phyloP scores from a whole-genome alignment of 306 rosid genomes.

The Vachellia pachyceras region DNA sequence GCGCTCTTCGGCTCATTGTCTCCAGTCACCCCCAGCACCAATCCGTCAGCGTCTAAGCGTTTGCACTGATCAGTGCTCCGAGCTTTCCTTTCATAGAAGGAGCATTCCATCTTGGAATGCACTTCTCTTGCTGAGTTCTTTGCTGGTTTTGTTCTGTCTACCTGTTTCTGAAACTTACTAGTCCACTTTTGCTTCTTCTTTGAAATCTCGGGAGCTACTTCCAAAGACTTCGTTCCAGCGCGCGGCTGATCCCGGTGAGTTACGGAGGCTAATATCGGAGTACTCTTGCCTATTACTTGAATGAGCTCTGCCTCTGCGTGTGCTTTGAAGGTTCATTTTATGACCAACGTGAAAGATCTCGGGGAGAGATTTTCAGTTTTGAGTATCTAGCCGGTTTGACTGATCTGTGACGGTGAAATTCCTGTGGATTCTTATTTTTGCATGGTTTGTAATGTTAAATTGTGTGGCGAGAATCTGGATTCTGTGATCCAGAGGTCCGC shows the following conservation, averaged over 20 bases:
- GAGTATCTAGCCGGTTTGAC: background rate
- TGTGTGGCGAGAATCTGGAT: background rate
- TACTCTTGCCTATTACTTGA: background rate
- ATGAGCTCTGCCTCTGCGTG: background rate
- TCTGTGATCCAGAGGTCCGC: background rate
- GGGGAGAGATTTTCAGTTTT: background rate
- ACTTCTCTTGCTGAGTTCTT: constrained; percentile 10
- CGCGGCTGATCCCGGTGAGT: constrained; percentile 7
- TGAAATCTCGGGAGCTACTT: background rate
- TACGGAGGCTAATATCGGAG: background rate
- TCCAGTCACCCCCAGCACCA: background rate
- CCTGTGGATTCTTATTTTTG: background rate
- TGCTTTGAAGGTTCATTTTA: background rate
- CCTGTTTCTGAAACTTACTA: background rate
- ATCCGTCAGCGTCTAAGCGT: background rate
- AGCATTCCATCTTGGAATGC: constrained; percentile 51
- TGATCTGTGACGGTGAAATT: background rate
- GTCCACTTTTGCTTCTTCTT: background rate
- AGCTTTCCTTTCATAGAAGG: constrained; percentile 20
- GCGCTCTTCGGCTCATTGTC: background rate
- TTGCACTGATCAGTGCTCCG: background rate
- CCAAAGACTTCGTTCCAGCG: background rate
- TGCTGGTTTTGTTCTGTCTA: background rate
- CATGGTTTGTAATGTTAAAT: background rate
- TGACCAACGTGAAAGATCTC: background rate